Percentiles rank a stretch among this genome's conserved stretches.
Evolutionary conservation across 495 filamentous ascomycete species (phyloP).

Genomic region (Penicillium paxilli): DNA sequence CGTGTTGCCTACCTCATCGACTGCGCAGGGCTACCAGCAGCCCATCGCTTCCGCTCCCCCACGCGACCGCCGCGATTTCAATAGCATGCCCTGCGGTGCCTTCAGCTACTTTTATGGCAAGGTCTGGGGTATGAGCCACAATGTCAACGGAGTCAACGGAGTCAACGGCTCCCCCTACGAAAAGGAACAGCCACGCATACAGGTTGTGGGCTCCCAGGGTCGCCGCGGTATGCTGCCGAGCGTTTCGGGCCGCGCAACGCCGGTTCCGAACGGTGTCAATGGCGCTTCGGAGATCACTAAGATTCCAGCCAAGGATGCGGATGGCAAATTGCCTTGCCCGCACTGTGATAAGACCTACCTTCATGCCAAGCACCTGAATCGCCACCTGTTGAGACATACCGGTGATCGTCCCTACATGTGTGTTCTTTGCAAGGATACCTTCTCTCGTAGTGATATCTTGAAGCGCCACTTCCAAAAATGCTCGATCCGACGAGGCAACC

Average conservation of each 20-base stretch:
- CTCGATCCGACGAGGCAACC: conserved; percentile 91
- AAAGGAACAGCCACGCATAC: conserved; percentile 66
- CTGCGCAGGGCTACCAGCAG: conserved; percentile 66
- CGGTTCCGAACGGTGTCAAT: conserved; percentile 57
- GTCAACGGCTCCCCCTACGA: conserved; percentile 44
- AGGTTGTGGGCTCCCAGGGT: conserved; percentile 91
- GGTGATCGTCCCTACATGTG: conserved; percentile 97
- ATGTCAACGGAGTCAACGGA: conserved; percentile 40
- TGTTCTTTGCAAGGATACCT: conserved; percentile 95
- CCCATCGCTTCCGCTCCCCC: conserved; percentile 70
- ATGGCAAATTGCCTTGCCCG: conserved; percentile 95
- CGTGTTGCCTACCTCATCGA: conserved; percentile 65
- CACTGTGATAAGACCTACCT: conserved; percentile 98
- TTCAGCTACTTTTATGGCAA: conserved; percentile 51
- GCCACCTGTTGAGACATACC: conserved; percentile 90
- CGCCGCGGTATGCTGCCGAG: conserved; percentile 88
- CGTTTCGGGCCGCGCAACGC: conserved; percentile 73
- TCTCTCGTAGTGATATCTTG: conserved; percentile 95
- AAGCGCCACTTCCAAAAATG: conserved; percentile 99
- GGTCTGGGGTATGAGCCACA: conserved; percentile 39
- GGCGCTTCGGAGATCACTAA: conserved; percentile 69
- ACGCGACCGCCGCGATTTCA: conserved; percentile 53
- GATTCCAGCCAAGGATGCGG: conserved; percentile 88
- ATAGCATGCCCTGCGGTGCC: conserved; percentile 64
- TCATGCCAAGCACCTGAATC: conserved; percentile 95